Conservation (phyloP, 306 rosid genomes). For the Cicer yamashitae region DNA sequence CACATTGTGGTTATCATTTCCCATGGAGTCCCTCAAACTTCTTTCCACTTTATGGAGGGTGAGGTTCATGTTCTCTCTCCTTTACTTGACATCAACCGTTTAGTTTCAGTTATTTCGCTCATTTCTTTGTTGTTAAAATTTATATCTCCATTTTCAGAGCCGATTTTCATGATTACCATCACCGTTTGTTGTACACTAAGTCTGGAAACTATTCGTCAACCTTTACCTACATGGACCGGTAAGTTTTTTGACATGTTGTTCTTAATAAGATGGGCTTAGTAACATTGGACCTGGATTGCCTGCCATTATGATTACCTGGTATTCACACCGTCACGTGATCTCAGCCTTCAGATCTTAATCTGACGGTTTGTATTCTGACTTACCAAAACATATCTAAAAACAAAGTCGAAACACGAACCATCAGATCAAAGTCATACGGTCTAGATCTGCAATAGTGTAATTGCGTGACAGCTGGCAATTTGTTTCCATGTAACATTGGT, state of each 20-base stretch:
- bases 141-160: constrained; percentile 60
- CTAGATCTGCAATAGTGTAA: background rate
- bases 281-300: background rate
- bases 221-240: constrained; percentile 92
- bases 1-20: constrained; percentile 91
- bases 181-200: constrained; percentile 86
- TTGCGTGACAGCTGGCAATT: background rate
- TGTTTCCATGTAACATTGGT: background rate
- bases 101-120: constrained; percentile 6
- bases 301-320: background rate
- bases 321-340: background rate
- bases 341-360: constrained; percentile 10
- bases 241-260: background rate
- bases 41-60: constrained; percentile 95
- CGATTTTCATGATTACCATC: constrained; percentile 97
- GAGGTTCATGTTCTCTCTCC: constrained; percentile 45
- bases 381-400: background rate
- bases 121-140: constrained; percentile 41
- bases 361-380: background rate
- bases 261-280: background rate
- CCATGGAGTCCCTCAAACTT: constrained; percentile 96
- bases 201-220: constrained; percentile 98
- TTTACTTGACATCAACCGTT: constrained; percentile 11
- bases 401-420: background rate
- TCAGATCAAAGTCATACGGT: background rate